Conservation (phyloP, 176 grass and related monocot species). For the Aegilops umbellulata region DNA sequence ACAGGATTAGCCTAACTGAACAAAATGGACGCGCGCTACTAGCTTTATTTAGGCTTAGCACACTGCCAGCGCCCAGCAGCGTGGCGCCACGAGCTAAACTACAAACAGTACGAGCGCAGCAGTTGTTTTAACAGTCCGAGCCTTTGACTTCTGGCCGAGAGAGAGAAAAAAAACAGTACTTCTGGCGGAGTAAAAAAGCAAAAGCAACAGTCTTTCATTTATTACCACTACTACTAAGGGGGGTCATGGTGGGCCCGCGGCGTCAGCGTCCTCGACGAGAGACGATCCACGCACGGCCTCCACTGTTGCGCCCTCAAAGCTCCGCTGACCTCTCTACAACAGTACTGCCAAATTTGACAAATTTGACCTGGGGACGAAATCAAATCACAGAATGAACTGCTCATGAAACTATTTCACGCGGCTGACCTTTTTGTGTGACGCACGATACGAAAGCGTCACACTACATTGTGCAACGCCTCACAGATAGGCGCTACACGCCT, state of each 20-base stretch:
- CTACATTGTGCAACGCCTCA: too few species aligned
- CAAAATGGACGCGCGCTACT: not conserved
- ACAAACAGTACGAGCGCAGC: not conserved
- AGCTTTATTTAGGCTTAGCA: not conserved
- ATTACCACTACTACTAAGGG: not conserved
- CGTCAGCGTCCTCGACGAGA: too few species aligned
- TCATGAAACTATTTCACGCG: too few species aligned
- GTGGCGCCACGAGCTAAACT: not conserved
- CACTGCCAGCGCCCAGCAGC: not conserved
- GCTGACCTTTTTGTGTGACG: too few species aligned
- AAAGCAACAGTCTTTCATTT: not conserved
- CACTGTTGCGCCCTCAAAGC: not conserved
- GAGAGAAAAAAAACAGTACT: too few species aligned
- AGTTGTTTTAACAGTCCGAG: not conserved
- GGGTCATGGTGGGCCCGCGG: not conserved
- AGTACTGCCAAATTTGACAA: too few species aligned
- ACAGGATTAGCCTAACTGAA: not conserved
- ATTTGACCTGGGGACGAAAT: too few species aligned
- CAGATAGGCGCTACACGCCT: too few species aligned
- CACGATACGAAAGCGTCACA: too few species aligned
- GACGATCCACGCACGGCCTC: not conserved
- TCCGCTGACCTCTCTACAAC: not conserved
- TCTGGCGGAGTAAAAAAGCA: too few species aligned
- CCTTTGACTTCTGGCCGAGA: not conserved
- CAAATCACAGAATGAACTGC: too few species aligned